A percentile compares a stretch with the other conserved stretches of the same genome.
These are phyloP conservation scores for Acer yangbiense DNA, from an alignment of 345 rosid genomes.

Conservation along the genomic window DNA sequence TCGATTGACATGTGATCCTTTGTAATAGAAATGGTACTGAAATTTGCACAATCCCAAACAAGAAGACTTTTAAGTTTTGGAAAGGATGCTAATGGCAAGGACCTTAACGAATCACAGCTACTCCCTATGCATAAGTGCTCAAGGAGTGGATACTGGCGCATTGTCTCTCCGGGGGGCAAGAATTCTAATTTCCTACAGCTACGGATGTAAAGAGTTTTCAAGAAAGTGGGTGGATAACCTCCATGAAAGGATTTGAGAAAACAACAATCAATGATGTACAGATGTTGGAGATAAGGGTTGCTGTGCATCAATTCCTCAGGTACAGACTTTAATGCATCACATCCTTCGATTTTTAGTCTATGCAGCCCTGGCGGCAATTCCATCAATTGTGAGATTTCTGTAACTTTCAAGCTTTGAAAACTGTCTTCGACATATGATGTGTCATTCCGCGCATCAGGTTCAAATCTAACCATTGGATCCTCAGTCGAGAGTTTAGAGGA, in stretches of 20 bases:
- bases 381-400: constrained; percentile 36
- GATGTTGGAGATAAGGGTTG: constrained; percentile 29
- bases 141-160: constrained; percentile 27
- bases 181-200: constrained; percentile 38
- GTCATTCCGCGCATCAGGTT: background rate
- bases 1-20: background rate
- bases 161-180: constrained; percentile 19
- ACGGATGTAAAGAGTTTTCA: constrained; percentile 33
- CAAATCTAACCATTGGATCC: background rate
- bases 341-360: constrained; percentile 36
- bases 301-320: constrained; percentile 24
- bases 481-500: background rate
- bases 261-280: constrained; percentile 29
- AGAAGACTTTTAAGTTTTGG: constrained; percentile 37
- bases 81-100: constrained; percentile 25
- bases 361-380: constrained; percentile 31
- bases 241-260: constrained; percentile 30
- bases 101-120: constrained; percentile 34
- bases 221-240: constrained; percentile 22
- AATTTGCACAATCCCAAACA: constrained; percentile 19
- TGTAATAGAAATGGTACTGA: background rate
- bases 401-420: constrained; percentile 24
- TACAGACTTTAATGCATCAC: constrained; percentile 25
- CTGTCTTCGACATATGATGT: background rate
- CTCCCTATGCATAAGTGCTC: constrained; percentile 32